phyloP scores from a whole-genome alignment of 1,284 basidiomycete species.

The Melampsora americana region DNA sequence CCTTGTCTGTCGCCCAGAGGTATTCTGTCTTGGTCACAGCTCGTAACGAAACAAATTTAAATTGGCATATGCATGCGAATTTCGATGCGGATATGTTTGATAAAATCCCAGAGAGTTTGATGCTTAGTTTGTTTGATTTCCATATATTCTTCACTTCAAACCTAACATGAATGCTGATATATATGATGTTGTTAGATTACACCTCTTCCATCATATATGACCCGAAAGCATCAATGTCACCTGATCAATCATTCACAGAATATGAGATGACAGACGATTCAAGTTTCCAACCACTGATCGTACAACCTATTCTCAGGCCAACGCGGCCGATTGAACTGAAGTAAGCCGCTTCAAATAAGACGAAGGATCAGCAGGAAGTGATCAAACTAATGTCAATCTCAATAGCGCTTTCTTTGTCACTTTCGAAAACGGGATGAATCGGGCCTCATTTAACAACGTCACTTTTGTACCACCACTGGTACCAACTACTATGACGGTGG shows the following conservation, averaged over 20 bases:
- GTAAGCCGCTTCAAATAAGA: constrained; percentile 16
- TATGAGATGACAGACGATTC: constrained; percentile 24
- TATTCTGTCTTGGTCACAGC: constrained; percentile 88
- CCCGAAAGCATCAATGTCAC: constrained; percentile 58
- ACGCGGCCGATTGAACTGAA: constrained; percentile 38
- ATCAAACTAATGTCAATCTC: not conserved
- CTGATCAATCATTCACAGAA: constrained; percentile 49
- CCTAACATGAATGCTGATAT: not conserved
- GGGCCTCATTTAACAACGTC: constrained; percentile 34
- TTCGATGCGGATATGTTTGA: constrained; percentile 85
- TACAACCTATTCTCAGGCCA: constrained; percentile 11
- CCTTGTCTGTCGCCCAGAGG: constrained; percentile 81
- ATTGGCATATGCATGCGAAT: constrained; percentile 85
- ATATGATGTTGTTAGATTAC: constrained; percentile 50
- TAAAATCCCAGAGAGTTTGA: constrained; percentile 65
- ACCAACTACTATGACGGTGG: constrained; percentile 35
- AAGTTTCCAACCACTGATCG: constrained; percentile 9
- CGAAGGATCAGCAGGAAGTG: not conserved
- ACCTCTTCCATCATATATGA: constrained; percentile 72
- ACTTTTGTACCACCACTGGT: constrained; percentile 37
- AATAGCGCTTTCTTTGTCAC: constrained; percentile 36
- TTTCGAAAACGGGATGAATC: constrained; percentile 37
- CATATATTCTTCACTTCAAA: not conserved
- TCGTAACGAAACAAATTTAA: constrained; percentile 71
- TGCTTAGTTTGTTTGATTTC: constrained; percentile 61